These are phyloP conservation scores for Aspergillus persii DNA, from an alignment of 2,329 filamentous ascomycete genomes.

Conservation along the genomic window DNA sequence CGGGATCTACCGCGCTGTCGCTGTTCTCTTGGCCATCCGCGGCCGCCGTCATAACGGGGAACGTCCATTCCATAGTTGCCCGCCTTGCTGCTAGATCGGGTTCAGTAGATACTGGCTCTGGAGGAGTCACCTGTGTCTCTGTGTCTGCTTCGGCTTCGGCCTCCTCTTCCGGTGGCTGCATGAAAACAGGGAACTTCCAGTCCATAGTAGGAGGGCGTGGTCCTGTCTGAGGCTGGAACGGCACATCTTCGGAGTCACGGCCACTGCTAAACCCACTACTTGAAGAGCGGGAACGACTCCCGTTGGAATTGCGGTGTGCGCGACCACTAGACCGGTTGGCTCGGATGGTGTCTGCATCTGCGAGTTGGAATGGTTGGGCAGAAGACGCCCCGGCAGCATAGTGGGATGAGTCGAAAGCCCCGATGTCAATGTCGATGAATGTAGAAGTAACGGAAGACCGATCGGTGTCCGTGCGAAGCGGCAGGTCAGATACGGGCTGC, in stretches of 20 bases:
- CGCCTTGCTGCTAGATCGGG: conserved; percentile 32
- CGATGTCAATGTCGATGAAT: conserved; percentile 58
- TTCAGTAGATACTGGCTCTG: neutral
- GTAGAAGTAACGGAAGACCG: conserved; percentile 49
- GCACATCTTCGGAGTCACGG: conserved; percentile 26
- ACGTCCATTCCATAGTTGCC: conserved; percentile 55
- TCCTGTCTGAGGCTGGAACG: conserved; percentile 33
- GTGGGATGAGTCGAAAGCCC: conserved; percentile 47
- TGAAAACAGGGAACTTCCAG: conserved; percentile 45
- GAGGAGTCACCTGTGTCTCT: conserved; percentile 6
- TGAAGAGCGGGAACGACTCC: conserved; percentile 32
- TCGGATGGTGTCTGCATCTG: conserved; percentile 55
- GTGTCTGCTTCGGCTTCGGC: conserved; percentile 7
- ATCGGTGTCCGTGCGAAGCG: conserved; percentile 47
- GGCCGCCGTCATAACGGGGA: conserved; percentile 43
- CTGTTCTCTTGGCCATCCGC: conserved; percentile 10
- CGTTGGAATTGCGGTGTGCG: conserved; percentile 38
- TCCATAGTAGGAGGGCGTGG: conserved; percentile 47
- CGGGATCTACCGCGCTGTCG: conserved; percentile 10
- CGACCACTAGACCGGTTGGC: conserved; percentile 54
- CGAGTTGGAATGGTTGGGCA: conserved; percentile 51
- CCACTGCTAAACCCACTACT: conserved; percentile 28
- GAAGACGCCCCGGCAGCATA: conserved; percentile 54
- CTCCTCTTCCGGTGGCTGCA: conserved; percentile 20
- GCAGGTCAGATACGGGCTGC: conserved; percentile 53